Conservation (phyloP, 306 rosid species). For the Oxytropis ochrocephala region DNA sequence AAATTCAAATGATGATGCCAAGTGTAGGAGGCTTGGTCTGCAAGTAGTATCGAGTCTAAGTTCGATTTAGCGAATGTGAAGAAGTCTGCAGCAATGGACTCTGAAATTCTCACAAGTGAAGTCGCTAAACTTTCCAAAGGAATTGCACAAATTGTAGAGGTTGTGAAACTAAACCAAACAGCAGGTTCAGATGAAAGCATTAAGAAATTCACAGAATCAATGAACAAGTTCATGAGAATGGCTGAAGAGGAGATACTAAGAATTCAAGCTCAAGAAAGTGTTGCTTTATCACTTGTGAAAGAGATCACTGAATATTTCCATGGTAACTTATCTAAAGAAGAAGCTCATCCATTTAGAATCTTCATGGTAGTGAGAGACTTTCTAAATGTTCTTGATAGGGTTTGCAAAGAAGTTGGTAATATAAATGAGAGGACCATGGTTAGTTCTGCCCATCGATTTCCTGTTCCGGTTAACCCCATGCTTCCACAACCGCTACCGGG, state of each 20-base stretch:
- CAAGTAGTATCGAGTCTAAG: constrained; percentile 78
- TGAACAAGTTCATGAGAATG: constrained; percentile 70
- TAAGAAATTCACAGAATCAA: constrained; percentile 51
- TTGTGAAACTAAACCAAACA: constrained; percentile 33
- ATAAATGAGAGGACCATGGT: constrained; percentile 72
- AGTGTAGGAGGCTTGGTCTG: constrained; percentile 75
- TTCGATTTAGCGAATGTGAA: constrained; percentile 81
- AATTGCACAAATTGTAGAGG: constrained; percentile 48
- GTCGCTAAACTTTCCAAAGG: constrained; percentile 78
- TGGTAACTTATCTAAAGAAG: constrained; percentile 88
- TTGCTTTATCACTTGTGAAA: constrained; percentile 77
- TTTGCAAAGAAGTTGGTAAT: constrained; percentile 90
- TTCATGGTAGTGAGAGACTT: constrained; percentile 93
- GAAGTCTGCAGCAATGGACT: constrained; percentile 94
- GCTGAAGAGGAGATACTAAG: constrained; percentile 72
- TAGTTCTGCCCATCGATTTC: constrained; percentile 77
- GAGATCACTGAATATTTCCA: constrained; percentile 97
- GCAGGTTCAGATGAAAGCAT: constrained; percentile 33
- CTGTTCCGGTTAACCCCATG: constrained; percentile 89
- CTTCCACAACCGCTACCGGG: constrained; percentile 67
- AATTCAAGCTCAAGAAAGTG: constrained; percentile 87
- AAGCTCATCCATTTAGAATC: constrained; percentile 95
- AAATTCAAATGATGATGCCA: constrained; percentile 53
- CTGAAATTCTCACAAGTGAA: constrained; percentile 65
- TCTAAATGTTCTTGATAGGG: constrained; percentile 62